Base-by-base conservation (phyloP, 192 early-diverging fungal genomes). In the Mortierella alpina region DNA sequence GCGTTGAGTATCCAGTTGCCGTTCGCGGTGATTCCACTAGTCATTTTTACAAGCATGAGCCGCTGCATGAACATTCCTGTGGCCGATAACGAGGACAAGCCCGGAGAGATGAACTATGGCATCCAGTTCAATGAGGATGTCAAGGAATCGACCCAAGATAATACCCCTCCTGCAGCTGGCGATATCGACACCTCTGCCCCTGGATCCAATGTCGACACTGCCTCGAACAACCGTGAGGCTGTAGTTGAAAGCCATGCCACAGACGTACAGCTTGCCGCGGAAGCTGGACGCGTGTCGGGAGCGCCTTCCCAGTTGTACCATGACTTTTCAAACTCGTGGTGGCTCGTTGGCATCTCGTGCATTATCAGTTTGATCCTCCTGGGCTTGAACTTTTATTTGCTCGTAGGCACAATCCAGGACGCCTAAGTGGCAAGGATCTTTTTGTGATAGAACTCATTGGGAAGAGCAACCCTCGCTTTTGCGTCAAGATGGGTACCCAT, bases 11-110 rank as follows among this genome's bases (percentile, higher is more conserved):
- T 96, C 39, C 95, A 96, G 67, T 66, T 96, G 18, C 93, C 95
- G 7, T 96, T 96, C 82, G 93, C 93, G 7, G 91, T 96, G 14
- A 88, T 93, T 79, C 94, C 93, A 17, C 82, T 95, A 53, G 88
- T 94, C 13, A 84, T 85, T 49, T 92, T 95, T 59, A 93, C 93
- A 0, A 66, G 85, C 31, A 84, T 53, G 82, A 83, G 84, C 46
- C 66, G 75, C 1, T 70, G 89, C 23, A 92, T 92, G 91, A 83
- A 74, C 14, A 76, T 83, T 56, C 58, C 72, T 55, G 63, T 81
- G 17, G 55, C 73, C 41, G 73, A 70, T 44, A 72, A 71, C 57
- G 42, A 60, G 11, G 66, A 74, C 12, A 81, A 73, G 66, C 70
- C 76, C 11, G 72, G 66, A 5, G 57, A 73, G n/a, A 18, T 62